Evolutionary conservation across 2,329 filamentous ascomycete genomes (phyloP).

Genomic region (Calonectria multiphialidica): DNA sequence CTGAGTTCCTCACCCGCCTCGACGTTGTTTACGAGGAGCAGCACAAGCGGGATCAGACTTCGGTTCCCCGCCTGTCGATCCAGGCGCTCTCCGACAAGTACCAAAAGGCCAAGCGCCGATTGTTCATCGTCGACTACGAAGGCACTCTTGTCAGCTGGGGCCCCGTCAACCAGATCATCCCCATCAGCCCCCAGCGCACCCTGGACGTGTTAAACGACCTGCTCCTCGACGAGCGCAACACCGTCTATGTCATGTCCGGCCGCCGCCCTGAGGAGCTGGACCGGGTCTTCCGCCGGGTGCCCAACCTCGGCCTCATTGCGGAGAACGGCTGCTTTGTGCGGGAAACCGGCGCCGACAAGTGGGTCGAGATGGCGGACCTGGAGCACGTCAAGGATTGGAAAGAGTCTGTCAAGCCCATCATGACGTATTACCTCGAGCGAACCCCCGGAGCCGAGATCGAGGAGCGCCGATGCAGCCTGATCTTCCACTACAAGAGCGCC

Average conservation of each 20-base stretch:
- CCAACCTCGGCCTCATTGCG: slow-evolving; percentile 88
- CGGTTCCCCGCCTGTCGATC: slow-evolving; percentile 86
- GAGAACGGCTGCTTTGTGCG: slow-evolving; percentile 95
- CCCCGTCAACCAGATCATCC: slow-evolving; percentile 84
- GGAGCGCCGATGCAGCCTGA: slow-evolving; percentile 89
- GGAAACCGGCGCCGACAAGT: slow-evolving; percentile 74
- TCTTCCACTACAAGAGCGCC: slow-evolving; percentile 90
- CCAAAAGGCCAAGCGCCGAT: slow-evolving; percentile 71
- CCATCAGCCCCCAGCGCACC: slow-evolving; percentile 86
- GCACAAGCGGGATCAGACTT: slow-evolving; percentile 84
- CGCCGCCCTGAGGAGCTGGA: slow-evolving; percentile 90
- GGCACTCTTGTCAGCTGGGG: slow-evolving; percentile 92
- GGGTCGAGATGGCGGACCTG: slow-evolving; percentile 83
- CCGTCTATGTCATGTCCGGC: slow-evolving; percentile 94
- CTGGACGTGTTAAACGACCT: slow-evolving; percentile 87
- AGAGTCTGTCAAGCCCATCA: slow-evolving; percentile 81
- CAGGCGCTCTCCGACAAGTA: slow-evolving; percentile 75
- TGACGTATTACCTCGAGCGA: slow-evolving; percentile 90
- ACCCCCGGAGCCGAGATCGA: slow-evolving; percentile 90
- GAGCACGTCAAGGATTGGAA: slow-evolving; percentile 84
- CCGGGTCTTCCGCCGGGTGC: slow-evolving; percentile 84
- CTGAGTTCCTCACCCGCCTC: slow-evolving; percentile 78
- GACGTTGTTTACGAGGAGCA: slow-evolving; percentile 86
- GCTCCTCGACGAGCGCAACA: slow-evolving; percentile 82
- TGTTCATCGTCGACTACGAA: slow-evolving; percentile 95